Conservation (phyloP, 352 stramenopile genomes). For the Blastocystis sp. region DNA sequence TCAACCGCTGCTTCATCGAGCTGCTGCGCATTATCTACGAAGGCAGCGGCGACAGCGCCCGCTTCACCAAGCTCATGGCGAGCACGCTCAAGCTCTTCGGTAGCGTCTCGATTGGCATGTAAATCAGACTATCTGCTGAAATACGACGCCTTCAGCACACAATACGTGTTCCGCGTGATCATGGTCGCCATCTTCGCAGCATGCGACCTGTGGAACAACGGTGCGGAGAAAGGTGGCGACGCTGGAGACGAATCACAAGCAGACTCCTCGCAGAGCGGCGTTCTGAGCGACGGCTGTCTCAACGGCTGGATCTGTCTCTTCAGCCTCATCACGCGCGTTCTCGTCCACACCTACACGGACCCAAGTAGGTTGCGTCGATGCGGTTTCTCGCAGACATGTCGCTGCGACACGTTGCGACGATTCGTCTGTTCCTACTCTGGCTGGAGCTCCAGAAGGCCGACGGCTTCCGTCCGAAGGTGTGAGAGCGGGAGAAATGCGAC, state of each 20-base stretch:
- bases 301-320: not conserved
- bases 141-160: not conserved
- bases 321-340: not conserved
- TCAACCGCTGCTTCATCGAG: not conserved
- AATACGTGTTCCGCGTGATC: constrained; percentile 1
- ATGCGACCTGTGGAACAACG: not conserved
- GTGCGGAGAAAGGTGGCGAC: not conserved
- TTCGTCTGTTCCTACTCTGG: constrained; percentile 11
- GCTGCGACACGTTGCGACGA: not conserved
- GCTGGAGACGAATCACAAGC: not conserved
- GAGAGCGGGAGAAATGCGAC: not conserved
- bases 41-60: not conserved
- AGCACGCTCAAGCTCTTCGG: not conserved
- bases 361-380: not conserved
- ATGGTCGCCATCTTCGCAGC: constrained; percentile 36
- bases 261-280: not conserved
- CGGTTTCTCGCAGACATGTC: not conserved
- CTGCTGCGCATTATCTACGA: not conserved
- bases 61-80: not conserved
- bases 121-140: not conserved
- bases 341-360: not conserved
- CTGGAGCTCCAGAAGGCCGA: constrained; percentile 22
- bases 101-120: not conserved
- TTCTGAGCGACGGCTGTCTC: not conserved
- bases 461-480: not conserved